Evolutionary conservation across 768 basidiomycete genomes (phyloP).

Genomic region (Hypholoma sublateritium): DNA sequence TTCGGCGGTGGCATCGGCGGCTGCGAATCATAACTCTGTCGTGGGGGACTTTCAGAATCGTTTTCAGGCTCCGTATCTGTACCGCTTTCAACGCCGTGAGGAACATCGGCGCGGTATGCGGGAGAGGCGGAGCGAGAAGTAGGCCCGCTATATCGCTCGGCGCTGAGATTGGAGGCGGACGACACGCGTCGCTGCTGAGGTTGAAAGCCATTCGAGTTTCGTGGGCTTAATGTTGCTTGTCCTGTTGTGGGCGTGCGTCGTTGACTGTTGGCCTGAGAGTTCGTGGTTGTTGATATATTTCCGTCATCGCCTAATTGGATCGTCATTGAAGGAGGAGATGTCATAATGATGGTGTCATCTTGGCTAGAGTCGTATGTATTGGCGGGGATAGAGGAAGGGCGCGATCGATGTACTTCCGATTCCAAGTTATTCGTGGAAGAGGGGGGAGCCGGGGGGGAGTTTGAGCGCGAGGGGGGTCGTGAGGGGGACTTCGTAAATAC

Average conservation of each 20-base stretch:
- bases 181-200: slow-evolving; percentile 24
- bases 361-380: slow-evolving; percentile 27
- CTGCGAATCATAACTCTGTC: slow-evolving; percentile 15
- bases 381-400: slow-evolving; percentile 35
- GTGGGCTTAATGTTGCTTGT: slow-evolving; percentile 25
- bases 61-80: slow-evolving; percentile 69
- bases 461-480: slow-evolving; percentile 31
- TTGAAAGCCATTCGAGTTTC: slow-evolving; percentile 23
- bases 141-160: slow-evolving; percentile 28
- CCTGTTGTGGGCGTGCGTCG: slow-evolving; percentile 1
- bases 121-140: slow-evolving; percentile 57
- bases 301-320: slow-evolving; percentile 12
- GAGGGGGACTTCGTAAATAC: slow-evolving; percentile 13
- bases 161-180: slow-evolving; percentile 28
- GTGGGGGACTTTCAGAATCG: slow-evolving; percentile 30
- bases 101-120: slow-evolving; percentile 66
- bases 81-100: slow-evolving; percentile 70
- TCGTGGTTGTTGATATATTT: background rate
- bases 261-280: background rate
- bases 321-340: slow-evolving; percentile 26
- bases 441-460: slow-evolving; percentile 25
- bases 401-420: slow-evolving; percentile 25
- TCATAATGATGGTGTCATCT: slow-evolving; percentile 42
- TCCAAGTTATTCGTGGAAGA: slow-evolving; percentile 23
- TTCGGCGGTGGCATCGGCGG: slow-evolving; percentile 51